These are phyloP conservation scores for Fusarium sarcochroum DNA, from an alignment of 2,329 filamentous ascomycete genomes.

Conservation along the genomic window DNA sequence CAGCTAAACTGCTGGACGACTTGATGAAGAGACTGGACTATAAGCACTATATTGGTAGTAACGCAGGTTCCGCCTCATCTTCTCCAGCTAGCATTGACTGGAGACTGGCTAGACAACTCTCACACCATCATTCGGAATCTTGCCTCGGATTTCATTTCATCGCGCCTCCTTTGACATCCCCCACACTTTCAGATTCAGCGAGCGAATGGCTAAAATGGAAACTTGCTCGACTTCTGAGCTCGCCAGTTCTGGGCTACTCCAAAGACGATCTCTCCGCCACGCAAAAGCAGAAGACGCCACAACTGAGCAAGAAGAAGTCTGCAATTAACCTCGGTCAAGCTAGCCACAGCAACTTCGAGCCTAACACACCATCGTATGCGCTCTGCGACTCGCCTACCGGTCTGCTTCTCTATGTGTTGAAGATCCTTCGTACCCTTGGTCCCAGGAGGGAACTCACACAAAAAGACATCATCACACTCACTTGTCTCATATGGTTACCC, in stretches of 20 bases:
- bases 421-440: conserved; percentile 59
- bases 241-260: conserved; percentile 69
- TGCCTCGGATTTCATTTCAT: conserved; percentile 74
- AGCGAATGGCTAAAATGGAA: conserved; percentile 69
- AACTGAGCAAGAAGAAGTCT: conserved; percentile 23
- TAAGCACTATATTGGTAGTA: conserved; percentile 69
- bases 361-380: conserved; percentile 71
- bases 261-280: conserved; percentile 64
- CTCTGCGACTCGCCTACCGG: conserved; percentile 74
- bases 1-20: conserved; percentile 68
- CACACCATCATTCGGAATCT: conserved; percentile 60
- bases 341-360: conserved; percentile 56
- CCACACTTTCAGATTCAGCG: conserved; percentile 60
- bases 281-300: conserved; percentile 42
- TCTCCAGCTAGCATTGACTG: conserved; percentile 67
- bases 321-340: conserved; percentile 49
- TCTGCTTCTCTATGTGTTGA: conserved; percentile 68
- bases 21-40: conserved; percentile 75
- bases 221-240: conserved; percentile 64
- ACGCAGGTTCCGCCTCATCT: conserved; percentile 62
- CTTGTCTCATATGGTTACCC: conserved; percentile 75
- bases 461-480: conserved; percentile 71
- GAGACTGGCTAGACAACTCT: conserved; percentile 63
- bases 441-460: conserved; percentile 60
- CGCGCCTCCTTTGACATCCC: conserved; percentile 67